Percentiles rank a stretch among this genome's conserved stretches.
These are phyloP conservation scores for Pythium biforme DNA, from an alignment of 352 stramenopile genomes.

Conservation along the genomic window DNA sequence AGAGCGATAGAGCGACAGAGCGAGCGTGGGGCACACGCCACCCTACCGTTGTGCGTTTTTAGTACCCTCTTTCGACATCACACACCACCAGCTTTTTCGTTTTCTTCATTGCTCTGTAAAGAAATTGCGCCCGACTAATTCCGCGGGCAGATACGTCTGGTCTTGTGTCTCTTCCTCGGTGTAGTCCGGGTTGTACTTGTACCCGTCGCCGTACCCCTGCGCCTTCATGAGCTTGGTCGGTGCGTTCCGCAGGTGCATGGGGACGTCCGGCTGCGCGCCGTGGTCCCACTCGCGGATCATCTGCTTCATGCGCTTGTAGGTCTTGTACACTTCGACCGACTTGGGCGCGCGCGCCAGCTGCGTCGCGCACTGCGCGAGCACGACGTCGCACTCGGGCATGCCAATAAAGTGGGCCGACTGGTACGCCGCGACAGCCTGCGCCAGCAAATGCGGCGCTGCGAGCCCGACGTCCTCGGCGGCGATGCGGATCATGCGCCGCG, in stretches of 20 bases:
- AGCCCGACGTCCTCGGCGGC: slow-evolving; percentile 85
- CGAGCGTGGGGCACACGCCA: not conserved
- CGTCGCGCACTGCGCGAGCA: slow-evolving; percentile 75
- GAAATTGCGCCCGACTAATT: slow-evolving; percentile 61
- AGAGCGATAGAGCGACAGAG: not conserved
- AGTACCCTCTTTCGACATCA: no score
- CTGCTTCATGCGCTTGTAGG: slow-evolving; percentile 79
- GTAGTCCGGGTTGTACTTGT: slow-evolving; percentile 84
- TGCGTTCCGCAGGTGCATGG: slow-evolving; percentile 79
- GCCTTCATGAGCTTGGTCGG: slow-evolving; percentile 78
- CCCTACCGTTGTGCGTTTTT: not conserved
- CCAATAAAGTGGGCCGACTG: slow-evolving; percentile 74
- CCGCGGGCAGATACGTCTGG: slow-evolving; percentile 82
- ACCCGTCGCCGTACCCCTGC: slow-evolving; percentile 75
- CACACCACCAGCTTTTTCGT: not conserved
- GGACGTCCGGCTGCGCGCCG: slow-evolving; percentile 66
- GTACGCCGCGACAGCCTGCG: slow-evolving; percentile 67
- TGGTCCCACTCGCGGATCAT: slow-evolving; percentile 53
- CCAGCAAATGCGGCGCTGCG: slow-evolving; percentile 61
- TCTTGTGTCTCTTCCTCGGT: slow-evolving; percentile 60
- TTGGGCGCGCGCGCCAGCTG: slow-evolving; percentile 82
- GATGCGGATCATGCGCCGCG: slow-evolving; percentile 78
- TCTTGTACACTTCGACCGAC: slow-evolving; percentile 80
- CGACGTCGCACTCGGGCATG: slow-evolving; percentile 86
- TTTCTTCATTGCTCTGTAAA: slow-evolving; percentile 28